Evolutionary conservation across 78 protist species (phyloP).

Genomic region (Guillardia theta): DNA sequence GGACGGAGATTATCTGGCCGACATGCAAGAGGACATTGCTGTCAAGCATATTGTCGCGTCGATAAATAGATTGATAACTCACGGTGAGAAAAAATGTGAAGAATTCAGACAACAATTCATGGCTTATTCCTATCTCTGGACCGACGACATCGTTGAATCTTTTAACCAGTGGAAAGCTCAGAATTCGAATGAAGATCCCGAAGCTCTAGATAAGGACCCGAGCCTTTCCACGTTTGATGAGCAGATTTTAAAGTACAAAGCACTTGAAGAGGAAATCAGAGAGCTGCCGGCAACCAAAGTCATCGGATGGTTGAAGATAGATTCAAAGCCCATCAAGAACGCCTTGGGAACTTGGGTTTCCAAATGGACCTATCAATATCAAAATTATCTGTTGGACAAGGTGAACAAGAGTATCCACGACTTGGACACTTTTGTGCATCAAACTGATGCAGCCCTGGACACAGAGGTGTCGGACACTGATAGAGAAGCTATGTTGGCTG

Average conservation of each 20-base stretch:
- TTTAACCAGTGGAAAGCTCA: conserved; percentile 28
- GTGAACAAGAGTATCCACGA: background rate
- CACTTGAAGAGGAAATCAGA: background rate
- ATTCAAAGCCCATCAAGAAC: conserved; percentile 57
- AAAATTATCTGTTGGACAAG: conserved; percentile 25
- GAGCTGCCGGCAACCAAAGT: background rate
- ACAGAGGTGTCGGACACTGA: background rate
- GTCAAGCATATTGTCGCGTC: background rate
- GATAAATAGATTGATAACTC: background rate
- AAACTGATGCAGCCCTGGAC: background rate
- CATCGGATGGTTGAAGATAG: conserved; percentile 59
- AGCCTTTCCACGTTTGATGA: conserved; percentile 52
- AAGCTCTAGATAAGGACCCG: background rate
- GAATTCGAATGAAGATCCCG: background rate
- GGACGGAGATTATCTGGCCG: conserved; percentile 55
- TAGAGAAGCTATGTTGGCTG: conserved; percentile 16
- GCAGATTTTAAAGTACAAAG: conserved; percentile 43
- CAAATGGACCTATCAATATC: conserved; percentile 58
- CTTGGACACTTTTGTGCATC: background rate
- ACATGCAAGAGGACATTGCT: conserved; percentile 29
- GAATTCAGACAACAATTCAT: conserved; percentile 16
- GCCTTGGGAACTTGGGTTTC: conserved; percentile 42
- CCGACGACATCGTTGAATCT: background rate
- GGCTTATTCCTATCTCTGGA: conserved; percentile 48
- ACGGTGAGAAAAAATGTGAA: conserved; percentile 16